phyloP scores from a whole-genome alignment of 371 early-diverging fungal genomes.

The Mortierella sp. region DNA sequence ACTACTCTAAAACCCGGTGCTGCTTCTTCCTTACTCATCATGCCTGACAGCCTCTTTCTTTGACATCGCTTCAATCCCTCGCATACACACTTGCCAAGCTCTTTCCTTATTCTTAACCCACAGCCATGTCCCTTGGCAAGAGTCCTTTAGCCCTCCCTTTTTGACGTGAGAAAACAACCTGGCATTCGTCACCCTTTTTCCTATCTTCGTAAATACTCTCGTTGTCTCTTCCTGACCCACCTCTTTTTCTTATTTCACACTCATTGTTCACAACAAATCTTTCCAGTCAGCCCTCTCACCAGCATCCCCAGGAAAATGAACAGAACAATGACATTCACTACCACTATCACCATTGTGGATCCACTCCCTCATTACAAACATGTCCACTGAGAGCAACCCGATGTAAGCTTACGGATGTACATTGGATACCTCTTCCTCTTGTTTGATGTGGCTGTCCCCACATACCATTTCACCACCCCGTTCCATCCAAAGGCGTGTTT shows the following conservation, averaged over 20 bases:
- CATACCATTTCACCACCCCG: constrained; percentile 48
- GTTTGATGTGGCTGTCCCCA: constrained; percentile 41
- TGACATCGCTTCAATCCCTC: no score
- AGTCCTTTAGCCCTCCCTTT: no score
- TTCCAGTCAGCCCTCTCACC: not conserved
- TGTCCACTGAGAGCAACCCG: constrained; percentile 41
- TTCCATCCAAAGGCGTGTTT: constrained; percentile 45
- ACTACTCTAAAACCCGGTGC: no score
- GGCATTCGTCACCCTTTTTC: no score
- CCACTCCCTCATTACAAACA: constrained; percentile 43
- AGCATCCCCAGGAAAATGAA: not conserved
- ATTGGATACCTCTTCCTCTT: constrained; percentile 41
- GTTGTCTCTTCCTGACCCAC: no score
- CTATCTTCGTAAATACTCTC: no score
- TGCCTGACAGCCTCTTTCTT: no score
- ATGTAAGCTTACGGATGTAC: constrained; percentile 39
- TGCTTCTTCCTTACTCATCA: no score
- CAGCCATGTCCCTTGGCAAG: no score
- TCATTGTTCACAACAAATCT: not conserved
- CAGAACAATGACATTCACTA: not conserved
- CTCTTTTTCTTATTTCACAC: not conserved
- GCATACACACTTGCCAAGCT: no score
- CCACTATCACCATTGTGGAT: not conserved
- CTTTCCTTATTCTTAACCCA: no score
- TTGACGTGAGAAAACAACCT: no score